phyloP scores from a whole-genome alignment of 495 filamentous ascomycete species.

The Tuber borchii region DNA sequence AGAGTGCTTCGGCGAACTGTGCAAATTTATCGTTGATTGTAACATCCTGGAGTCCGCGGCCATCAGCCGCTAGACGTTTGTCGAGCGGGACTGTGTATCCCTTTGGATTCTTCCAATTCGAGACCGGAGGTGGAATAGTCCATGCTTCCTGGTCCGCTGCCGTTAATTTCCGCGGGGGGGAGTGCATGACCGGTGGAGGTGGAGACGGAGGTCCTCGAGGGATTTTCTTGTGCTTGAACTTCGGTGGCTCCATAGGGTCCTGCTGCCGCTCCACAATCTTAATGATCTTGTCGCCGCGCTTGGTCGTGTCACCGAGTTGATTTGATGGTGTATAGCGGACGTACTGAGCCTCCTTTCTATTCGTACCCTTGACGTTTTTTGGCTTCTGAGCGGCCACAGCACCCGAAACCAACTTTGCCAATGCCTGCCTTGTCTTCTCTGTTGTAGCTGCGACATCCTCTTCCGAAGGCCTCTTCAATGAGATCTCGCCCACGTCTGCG shows the following conservation, averaged over 20 bases:
- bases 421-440: conserved; percentile 78
- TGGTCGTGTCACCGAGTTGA: conserved; percentile 87
- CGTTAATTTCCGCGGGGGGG: conserved; percentile 87
- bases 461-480: conserved; percentile 76
- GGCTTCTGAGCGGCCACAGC: conserved; percentile 89
- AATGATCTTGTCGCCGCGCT: conserved; percentile 92
- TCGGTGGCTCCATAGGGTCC: conserved; percentile 97
- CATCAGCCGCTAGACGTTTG: conserved; percentile 94
- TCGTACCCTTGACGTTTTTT: conserved; percentile 76
- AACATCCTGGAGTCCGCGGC: conserved; percentile 84
- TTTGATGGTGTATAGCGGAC: conserved; percentile 92
- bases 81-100: conserved; percentile 95
- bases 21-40: conserved; percentile 99
- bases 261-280: conserved; percentile 93
- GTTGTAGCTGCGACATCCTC: conserved; percentile 75
- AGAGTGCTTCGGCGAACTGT: conserved; percentile 87
- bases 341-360: conserved; percentile 79
- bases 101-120: conserved; percentile 99
- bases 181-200: conserved; percentile 91
- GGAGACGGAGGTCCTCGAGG: conserved; percentile 88
- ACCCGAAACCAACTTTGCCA: conserved; percentile 72
- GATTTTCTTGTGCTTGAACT: conserved; percentile 98
- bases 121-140: conserved; percentile 90
- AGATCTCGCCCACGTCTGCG: conserved; percentile 87
- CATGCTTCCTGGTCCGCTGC: conserved; percentile 96